Evolutionary conservation across 768 basidiomycete species (phyloP).

Genomic region (Hypholoma fasciculare): DNA sequence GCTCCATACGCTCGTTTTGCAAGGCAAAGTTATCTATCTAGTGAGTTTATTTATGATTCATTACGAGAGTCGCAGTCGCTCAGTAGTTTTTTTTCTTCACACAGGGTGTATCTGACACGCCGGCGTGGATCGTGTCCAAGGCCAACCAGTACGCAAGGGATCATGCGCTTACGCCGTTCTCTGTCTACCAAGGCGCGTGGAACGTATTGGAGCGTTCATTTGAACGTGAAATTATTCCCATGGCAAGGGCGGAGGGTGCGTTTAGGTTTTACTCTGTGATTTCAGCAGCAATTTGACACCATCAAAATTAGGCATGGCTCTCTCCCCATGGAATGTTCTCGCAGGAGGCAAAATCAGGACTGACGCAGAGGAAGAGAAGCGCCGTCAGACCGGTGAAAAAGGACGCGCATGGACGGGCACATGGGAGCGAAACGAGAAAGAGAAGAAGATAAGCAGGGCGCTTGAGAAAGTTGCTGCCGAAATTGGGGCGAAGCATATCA

Average conservation of each 20-base stretch:
- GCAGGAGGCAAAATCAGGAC: constrained; percentile 51
- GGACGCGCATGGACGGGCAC: constrained; percentile 31
- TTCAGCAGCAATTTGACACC: not conserved
- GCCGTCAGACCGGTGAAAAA: constrained; percentile 31
- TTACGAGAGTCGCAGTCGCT: not conserved
- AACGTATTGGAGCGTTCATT: constrained; percentile 45
- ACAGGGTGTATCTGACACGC: constrained; percentile 41
- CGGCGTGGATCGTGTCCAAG: constrained; percentile 49
- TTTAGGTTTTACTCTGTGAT: constrained; percentile 30
- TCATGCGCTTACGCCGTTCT: constrained; percentile 51
- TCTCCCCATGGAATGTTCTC: constrained; percentile 33
- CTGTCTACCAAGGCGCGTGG: constrained; percentile 53
- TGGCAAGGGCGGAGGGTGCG: constrained; percentile 33
- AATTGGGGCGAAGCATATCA: constrained; percentile 46
- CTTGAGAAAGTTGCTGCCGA: constrained; percentile 52
- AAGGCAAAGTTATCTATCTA: constrained; percentile 55
- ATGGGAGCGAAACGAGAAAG: constrained; percentile 2
- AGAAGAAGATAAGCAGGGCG: constrained; percentile 20
- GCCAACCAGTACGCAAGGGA: constrained; percentile 52
- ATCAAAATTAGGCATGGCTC: constrained; percentile 25
- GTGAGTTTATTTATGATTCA: constrained; percentile 11
- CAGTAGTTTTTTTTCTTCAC: too few relatives aligned
- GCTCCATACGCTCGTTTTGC: constrained; percentile 48
- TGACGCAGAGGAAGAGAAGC: constrained; percentile 39
- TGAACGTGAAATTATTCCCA: constrained; percentile 55